Conservation (phyloP, 129 eudicot genomes). For the Flaveria robusta region DNA sequence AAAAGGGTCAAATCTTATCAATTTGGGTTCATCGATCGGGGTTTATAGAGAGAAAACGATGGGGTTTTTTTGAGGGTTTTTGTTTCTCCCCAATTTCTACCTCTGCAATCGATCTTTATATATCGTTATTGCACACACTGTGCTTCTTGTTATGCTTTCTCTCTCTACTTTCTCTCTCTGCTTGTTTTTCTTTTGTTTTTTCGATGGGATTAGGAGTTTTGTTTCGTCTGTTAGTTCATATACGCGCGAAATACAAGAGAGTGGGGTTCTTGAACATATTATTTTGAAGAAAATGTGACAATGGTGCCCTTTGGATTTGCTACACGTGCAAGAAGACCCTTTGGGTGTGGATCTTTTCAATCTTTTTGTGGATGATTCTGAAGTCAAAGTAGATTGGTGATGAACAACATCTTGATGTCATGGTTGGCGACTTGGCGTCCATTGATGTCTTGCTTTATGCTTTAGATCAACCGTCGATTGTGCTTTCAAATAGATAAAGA, state of each 20-base stretch:
- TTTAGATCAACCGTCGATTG: constrained; percentile 14
- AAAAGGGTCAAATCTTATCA: constrained; percentile 29
- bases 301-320: constrained; percentile 22
- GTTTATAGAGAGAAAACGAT: constrained; percentile 15
- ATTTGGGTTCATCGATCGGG: constrained; percentile 30
- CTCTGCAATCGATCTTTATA: constrained; percentile 29
- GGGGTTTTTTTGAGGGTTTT: constrained; percentile 35
- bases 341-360: constrained; percentile 13
- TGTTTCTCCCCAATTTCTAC: neutral
- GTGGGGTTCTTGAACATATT: constrained; percentile 21
- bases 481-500: neutral
- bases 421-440: constrained; percentile 10
- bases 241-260: constrained; percentile 40
- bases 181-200: neutral
- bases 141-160: neutral
- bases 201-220: constrained; percentile 25
- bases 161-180: constrained; percentile 25
- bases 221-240: constrained; percentile 20
- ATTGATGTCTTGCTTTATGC: constrained; percentile 24
- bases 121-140: neutral
- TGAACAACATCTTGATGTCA: constrained; percentile 13
- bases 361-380: neutral
- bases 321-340: constrained; percentile 35
- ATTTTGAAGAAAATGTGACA: constrained; percentile 26
- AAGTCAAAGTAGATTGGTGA: constrained; percentile 24